Conservation (phyloP, 176 grass and related monocot genomes). For the Avena insularis region DNA sequence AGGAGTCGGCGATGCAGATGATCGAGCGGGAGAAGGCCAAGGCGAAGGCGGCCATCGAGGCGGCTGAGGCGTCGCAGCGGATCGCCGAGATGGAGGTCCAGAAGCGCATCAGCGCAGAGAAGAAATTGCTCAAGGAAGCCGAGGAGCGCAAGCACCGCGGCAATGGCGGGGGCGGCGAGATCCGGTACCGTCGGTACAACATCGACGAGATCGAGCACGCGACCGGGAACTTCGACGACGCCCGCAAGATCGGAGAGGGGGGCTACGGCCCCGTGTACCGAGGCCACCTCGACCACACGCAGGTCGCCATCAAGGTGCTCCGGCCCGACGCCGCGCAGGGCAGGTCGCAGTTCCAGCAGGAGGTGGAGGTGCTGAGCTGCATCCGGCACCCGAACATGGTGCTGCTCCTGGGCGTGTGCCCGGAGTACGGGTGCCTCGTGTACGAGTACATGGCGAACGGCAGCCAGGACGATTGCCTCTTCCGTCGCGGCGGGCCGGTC, state of each 20-base stretch:
- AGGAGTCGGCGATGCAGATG: conserved; percentile 68
- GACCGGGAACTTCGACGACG: conserved; percentile 63
- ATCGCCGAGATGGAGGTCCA: conserved; percentile 80
- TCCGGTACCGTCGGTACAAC: conserved; percentile 65
- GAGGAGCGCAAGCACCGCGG: conserved; percentile 62
- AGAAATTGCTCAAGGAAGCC: conserved; percentile 68
- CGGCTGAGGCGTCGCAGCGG: conserved; percentile 58
- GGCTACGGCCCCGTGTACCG: conserved; percentile 92
- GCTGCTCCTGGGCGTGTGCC: conserved; percentile 84
- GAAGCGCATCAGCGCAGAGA: conserved; percentile 70
- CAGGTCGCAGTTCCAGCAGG: not conserved
- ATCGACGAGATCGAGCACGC: conserved; percentile 93
- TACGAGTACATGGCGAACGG: conserved; percentile 95
- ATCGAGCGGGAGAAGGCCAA: conserved; percentile 61
- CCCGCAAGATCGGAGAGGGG: conserved; percentile 84
- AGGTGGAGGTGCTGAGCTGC: too few species aligned
- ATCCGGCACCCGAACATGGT: conserved; percentile 87
- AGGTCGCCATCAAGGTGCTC: conserved; percentile 90
- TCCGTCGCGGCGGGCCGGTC: conserved; percentile 61
- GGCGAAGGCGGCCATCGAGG: conserved; percentile 56
- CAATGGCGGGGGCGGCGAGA: conserved; percentile 21
- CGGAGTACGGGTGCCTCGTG: conserved; percentile 83
- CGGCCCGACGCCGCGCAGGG: conserved; percentile 81
- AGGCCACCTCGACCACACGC: conserved; percentile 83
- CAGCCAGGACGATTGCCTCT: conserved; percentile 89